phyloP scores from a whole-genome alignment of 495 filamentous ascomycete genomes.

The Rostrohypoxylon terebratum region DNA sequence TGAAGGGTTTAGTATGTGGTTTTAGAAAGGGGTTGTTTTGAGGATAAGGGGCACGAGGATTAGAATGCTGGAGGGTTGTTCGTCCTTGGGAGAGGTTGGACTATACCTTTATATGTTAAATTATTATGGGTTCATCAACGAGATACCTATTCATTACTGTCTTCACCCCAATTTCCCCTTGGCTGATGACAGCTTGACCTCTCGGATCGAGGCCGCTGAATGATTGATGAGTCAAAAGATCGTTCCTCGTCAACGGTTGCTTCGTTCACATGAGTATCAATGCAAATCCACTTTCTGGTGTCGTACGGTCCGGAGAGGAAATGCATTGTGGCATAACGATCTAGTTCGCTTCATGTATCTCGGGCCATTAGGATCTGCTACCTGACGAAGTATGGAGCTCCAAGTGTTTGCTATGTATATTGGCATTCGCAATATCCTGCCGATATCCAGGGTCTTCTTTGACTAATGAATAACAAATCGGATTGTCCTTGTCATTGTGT shows the following conservation, averaged over 20 bases:
- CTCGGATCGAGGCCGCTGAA: not conserved
- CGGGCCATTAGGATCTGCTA: not conserved
- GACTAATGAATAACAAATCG: not conserved
- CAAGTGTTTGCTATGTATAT: not conserved
- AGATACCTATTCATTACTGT: not conserved
- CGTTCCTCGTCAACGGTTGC: not conserved
- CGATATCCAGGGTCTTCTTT: not conserved
- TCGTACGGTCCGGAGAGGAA: not conserved
- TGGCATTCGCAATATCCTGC: not conserved
- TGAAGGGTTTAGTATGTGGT: not conserved
- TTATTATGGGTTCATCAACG: not conserved
- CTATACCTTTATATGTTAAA: not conserved
- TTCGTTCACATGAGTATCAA: slow-evolving; percentile 21
- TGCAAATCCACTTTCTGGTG: not conserved
- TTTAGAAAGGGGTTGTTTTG: not conserved
- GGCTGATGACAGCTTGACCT: not conserved
- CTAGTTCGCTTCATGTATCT: not conserved
- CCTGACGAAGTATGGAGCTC: not conserved
- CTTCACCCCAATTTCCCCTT: not conserved
- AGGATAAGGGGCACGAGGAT: not conserved
- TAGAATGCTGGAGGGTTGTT: not conserved
- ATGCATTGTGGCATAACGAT: not conserved
- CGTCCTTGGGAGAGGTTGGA: not conserved
- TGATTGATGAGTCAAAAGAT: not conserved
- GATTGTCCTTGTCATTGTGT: not conserved